These are phyloP conservation scores for Podaxis sp. DNA, from an alignment of 768 basidiomycete genomes.

Conservation along the genomic window DNA sequence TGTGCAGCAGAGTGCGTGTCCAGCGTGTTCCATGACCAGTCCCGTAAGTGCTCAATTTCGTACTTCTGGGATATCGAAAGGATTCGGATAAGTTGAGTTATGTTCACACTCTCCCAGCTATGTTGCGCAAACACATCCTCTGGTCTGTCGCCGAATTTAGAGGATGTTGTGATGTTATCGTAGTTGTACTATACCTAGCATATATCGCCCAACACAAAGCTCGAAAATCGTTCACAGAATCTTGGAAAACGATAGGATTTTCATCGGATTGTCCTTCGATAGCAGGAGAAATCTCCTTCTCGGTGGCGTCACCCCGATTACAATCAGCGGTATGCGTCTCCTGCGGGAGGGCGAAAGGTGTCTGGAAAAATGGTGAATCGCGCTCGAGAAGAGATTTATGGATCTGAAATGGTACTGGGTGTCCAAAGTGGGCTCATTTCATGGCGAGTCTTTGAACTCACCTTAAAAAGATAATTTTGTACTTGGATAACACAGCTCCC, in stretches of 20 bases:
- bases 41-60: not conserved
- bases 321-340: too few species aligned
- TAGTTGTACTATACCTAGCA: not conserved
- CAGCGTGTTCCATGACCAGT: not conserved
- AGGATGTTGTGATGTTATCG: not conserved
- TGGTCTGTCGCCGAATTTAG: not conserved
- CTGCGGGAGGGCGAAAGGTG: conserved; percentile 2
- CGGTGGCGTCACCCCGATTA: not conserved
- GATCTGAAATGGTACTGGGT: not conserved
- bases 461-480: not conserved
- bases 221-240: not conserved
- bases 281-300: not conserved
- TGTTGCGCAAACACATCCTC: not conserved
- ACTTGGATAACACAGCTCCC: conserved; percentile 5
- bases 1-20: not conserved
- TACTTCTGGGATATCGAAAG: not conserved
- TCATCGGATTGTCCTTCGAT: conserved; percentile 2
- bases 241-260: conserved; percentile 5
- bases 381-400: not conserved
- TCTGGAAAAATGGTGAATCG: conserved; percentile 2
- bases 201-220: conserved; percentile 6
- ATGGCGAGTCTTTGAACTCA: not conserved
- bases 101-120: not conserved
- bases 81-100: not conserved
- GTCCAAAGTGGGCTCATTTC: not conserved